Evolutionary conservation across 306 rosid species (phyloP), one percentile per base, ranked within the genome.

Genomic region (Gastrolobium bilobum): DNA sequence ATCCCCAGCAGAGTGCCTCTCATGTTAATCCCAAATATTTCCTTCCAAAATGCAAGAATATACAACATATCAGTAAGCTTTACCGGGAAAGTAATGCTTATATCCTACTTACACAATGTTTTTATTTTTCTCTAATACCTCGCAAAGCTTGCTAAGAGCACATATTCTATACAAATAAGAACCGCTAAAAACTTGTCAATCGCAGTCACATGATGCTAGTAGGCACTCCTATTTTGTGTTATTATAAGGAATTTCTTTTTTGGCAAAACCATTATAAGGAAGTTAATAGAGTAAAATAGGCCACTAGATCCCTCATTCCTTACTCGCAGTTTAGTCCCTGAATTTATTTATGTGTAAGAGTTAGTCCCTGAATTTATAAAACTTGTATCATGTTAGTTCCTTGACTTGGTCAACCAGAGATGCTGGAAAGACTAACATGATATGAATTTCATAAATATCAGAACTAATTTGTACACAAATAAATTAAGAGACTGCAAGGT

Each of bases 141-240:
- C 44, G 56, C 51, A 68, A 58, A 59, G 56, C 38, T 15, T 39
- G 26, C n/a, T 2, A 20, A 33, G 43, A 65, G 35, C 15, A 81
- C n/a, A 73, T 13, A 34, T 34, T 20, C 4, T 47, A 70, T 30
- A 46, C 73, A 65, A 44, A 37, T 26, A 60, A 75, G 34, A 26
- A 35, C 61, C n/a, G 4, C 37, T 0, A 10, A 60, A 50, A 51
- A 37, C 2, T 51, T 30, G 47, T 30, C 80, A 69, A 69, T 37
- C 71, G 9, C 47, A 73, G 44, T 56, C 46, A 13, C 4, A 39
- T 69, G 77, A 39, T 69, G 77, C 71, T 58, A n/a, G 63, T 51
- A 40, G 7, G 34, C 20, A 29, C 4, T 10, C 15, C 44, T 39
- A 40, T 67, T 53, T 10, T 51, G 56, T 30, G 20, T 11, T 40